Evolutionary conservation across 202 grass and related monocot genomes (phyloP), one percentile per base, ranked within the genome.

Genomic region (Elaeis oleifera): DNA sequence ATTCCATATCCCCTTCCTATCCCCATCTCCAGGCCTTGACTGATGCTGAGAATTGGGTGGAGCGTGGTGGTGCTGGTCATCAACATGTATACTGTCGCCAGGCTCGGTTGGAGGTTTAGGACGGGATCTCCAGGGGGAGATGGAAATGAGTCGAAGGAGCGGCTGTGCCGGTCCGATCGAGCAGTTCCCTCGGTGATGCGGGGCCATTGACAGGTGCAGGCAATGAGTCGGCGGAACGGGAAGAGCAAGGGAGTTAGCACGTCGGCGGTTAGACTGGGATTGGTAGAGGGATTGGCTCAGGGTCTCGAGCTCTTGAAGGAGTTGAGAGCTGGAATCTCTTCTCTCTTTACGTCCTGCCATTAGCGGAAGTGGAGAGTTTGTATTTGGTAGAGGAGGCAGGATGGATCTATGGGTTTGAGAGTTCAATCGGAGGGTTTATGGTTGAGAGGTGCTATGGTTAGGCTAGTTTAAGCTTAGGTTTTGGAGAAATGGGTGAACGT

Each of bases 161-260:
- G 63, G 54, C 71, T 55, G 54, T 68, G n/a, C 17, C 39, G 68
- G 5, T 84, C 78, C 3, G 74, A 79, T 25, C 86, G 23, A 13
- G 22, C 50, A 0, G 4, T 51, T 0, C 72, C 68, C 1, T 68
- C 71, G 0, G 69, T 31, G 68, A 89, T 18, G 16, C 74, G 59
- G 16, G 81, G 4, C 81, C 86, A 18, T 75, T 71, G 1, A 44
- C 36, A 9, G 36, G 36, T 2, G 8, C 36, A 44, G 18, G 26
- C 5, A 2, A 1, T 3, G 16, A 8, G 15, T 16, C 54, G 16
- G 51, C 75, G 26, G 75, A 74, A 14, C 82, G 82, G 25, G 49
- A 51, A 90, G 69, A 61, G 54, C 72, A 16, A 90, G 64, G 26
- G 86, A 90, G 31, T 69, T 56, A 15, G 79, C 60, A 17, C 86